Conservation (phyloP, 495 filamentous ascomycete species). For the Delitschia confertaspora region DNA sequence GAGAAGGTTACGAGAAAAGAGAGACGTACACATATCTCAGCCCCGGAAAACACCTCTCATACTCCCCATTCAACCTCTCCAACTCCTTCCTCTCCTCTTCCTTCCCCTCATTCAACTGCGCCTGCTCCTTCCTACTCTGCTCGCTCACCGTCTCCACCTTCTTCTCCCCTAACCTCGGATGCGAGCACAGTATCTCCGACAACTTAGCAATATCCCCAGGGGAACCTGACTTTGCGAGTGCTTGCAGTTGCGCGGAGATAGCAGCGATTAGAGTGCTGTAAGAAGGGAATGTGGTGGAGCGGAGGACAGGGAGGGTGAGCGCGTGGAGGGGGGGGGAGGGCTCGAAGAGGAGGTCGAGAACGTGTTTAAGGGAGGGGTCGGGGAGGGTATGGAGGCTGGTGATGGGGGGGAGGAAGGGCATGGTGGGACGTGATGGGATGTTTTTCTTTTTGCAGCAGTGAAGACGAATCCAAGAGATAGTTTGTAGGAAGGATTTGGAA, state of each 20-base stretch:
- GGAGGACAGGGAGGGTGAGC: constrained; percentile 58
- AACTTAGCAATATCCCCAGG: constrained; percentile 50
- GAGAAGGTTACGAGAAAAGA: too few relatives aligned
- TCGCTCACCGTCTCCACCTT: constrained; percentile 70
- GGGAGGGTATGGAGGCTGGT: constrained; percentile 46
- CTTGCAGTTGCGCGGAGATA: constrained; percentile 48
- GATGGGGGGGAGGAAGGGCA: constrained; percentile 43
- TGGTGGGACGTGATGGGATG: constrained; percentile 5
- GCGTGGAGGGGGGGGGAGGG: constrained; percentile 65
- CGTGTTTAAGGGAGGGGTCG: constrained; percentile 45
- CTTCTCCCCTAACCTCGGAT: constrained; percentile 77
- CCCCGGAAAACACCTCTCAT: constrained; percentile 72
- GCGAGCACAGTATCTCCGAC: constrained; percentile 68
- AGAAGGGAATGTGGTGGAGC: constrained; percentile 51
- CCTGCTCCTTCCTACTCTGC: constrained; percentile 71
- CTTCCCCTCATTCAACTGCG: constrained; percentile 53
- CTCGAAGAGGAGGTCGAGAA: constrained; percentile 83
- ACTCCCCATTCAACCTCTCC: constrained; percentile 62
- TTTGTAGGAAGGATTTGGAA: too few relatives aligned
- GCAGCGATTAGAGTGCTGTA: constrained; percentile 50
- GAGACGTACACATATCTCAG: constrained; percentile 69
- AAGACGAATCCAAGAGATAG: too few relatives aligned
- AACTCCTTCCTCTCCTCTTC: constrained; percentile 50
- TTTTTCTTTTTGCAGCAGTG: neutral
- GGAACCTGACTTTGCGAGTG: constrained; percentile 43